Conservation (phyloP, 306 rosid species). For the Vachellia pachyceras region DNA sequence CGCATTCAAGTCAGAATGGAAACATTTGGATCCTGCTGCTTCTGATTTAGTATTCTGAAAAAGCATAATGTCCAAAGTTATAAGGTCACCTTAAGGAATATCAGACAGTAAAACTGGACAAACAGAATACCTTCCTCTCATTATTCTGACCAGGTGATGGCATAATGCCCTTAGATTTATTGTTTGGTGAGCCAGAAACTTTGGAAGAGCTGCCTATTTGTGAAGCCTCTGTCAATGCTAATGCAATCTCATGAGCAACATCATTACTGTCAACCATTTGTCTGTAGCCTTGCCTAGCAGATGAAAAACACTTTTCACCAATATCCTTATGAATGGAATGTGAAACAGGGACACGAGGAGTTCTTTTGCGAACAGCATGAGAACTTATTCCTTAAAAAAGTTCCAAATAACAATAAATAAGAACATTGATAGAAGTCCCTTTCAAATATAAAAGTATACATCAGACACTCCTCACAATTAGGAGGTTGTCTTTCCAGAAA, state of each 20-base stretch:
- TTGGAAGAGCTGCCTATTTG: conserved; percentile 76
- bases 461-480: conserved; percentile 24
- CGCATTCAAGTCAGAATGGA: conserved; percentile 56
- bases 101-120: conserved; percentile 26
- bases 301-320: conserved; percentile 59
- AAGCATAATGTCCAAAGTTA: conserved; percentile 35
- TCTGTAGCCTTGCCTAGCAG: conserved; percentile 64
- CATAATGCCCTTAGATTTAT: conserved; percentile 48
- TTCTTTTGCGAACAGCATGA: conserved; percentile 92
- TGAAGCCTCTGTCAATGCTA: conserved; percentile 84
- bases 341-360: conserved; percentile 90
- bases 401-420: conserved; percentile 21
- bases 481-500: background rate
- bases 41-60: conserved; percentile 67
- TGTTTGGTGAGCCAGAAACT: conserved; percentile 61
- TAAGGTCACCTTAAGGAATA: conserved; percentile 25
- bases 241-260: conserved; percentile 79
- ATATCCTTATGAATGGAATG: conserved; percentile 65
- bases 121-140: conserved; percentile 60
- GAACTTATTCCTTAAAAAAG: conserved; percentile 74
- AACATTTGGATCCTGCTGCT: conserved; percentile 45
- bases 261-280: conserved; percentile 55
- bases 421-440: conserved; percentile 6
- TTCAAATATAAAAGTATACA: conserved; percentile 1
- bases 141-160: conserved; percentile 57